Percentiles rank a stretch among this genome's conserved stretches.
Conservation (phyloP, 2,329 filamentous ascomycete genomes). For the Aschersonia sp. region DNA sequence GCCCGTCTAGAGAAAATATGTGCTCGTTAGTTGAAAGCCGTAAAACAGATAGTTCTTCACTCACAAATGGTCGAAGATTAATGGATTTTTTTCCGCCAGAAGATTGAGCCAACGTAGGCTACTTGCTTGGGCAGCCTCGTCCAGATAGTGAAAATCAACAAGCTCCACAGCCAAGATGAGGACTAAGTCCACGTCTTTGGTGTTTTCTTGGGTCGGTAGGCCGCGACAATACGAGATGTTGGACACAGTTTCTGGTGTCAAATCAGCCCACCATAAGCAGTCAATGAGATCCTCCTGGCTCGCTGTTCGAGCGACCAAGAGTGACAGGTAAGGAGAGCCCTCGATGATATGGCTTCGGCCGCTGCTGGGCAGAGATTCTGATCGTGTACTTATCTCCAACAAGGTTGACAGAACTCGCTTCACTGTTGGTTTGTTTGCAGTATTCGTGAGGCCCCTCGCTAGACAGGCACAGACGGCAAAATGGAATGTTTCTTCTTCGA, state of each 20-base stretch:
- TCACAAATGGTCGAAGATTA: constrained; percentile 44
- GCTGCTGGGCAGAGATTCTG: background rate
- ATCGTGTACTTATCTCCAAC: constrained; percentile 24
- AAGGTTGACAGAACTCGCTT: constrained; percentile 49
- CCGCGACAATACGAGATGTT: constrained; percentile 11
- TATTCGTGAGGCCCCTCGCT: constrained; percentile 48
- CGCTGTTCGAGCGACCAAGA: constrained; percentile 42
- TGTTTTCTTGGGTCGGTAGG: constrained; percentile 20
- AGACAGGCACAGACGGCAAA: constrained; percentile 52
- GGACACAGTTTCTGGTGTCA: constrained; percentile 25
- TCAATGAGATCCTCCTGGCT: constrained; percentile 47
- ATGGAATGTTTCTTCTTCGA: constrained; percentile 50
- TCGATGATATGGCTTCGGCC: constrained; percentile 8
- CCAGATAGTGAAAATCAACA: constrained; percentile 51
- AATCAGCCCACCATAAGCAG: constrained; percentile 44
- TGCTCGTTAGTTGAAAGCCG: constrained; percentile 3
- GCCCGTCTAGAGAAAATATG: constrained; percentile 27
- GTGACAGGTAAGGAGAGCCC: constrained; percentile 42
- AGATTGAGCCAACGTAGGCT: constrained; percentile 45
- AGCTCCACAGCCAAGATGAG: constrained; percentile 49
- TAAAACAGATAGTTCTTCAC: constrained; percentile 10
- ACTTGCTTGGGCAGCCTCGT: constrained; percentile 46
- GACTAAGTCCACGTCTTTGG: constrained; percentile 47
- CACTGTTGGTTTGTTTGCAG: constrained; percentile 41
- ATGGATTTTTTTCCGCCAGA: constrained; percentile 37